Evolutionary conservation across 2,329 filamentous ascomycete species (phyloP), one percentile per base, ranked within the genome.

Genomic region (Chlorencoelia australis): DNA sequence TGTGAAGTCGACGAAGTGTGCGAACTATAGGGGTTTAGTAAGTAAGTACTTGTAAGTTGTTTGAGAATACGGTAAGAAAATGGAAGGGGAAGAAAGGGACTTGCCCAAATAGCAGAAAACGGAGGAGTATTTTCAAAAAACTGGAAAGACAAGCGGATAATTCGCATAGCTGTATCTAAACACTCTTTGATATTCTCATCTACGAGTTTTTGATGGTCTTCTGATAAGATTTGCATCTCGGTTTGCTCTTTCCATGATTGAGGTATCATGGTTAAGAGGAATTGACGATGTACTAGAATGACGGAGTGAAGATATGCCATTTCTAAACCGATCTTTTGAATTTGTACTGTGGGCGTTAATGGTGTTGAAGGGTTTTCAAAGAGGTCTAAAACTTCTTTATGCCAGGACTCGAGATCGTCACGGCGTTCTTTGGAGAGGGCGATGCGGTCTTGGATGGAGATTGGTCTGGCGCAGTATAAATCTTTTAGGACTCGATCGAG

Each of bases 291-390:
- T 0, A 55, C 46, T 14, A 59, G 40, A 5, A 61, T 57, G 6
- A 56, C 37, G 7, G 56, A 52, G 40, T 61, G 59, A 25, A 47
- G 52, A 31, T 58, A 59, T 1, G 58, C 55, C 8, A 60, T 44
- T 32, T 55, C 56, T 2, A 61, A 41, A 7, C 59, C 58, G 29
- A 52, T 60, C 15, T 49, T 48, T 40, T 61, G 56, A 4, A 68
- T 58, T 36, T 67, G 62, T 44, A 68, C 71, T n/a, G 67, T 59
- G 1, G 67, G 61, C 20, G 68, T 63, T 6, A 67, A 50, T 36
- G 62, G 59, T 4, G 59, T 62, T 0, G 62, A 56, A 31, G 65
- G 61, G 4, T 67, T 52, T 7, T 55, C 59, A 22, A 59, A 57
- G 1, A 59, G 57, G 32, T 61, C 60, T 3, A 69, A 51, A 8